Base-by-base conservation (phyloP, 805 yeast species). In the Tetrapisispora pingtungensis region DNA sequence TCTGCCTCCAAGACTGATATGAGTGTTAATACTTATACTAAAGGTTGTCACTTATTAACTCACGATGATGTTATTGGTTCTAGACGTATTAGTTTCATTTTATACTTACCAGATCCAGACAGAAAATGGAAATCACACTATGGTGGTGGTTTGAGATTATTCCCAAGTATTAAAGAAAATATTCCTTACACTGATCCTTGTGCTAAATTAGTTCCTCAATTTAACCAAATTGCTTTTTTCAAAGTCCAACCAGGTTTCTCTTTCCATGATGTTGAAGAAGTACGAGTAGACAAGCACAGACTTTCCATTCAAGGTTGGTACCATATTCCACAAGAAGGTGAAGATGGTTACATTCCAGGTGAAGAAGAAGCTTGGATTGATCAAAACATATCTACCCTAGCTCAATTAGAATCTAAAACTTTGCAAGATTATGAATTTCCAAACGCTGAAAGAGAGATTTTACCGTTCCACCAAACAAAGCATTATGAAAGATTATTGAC, bases 1-100 rank as follows among this genome's bases (percentile, higher is more conserved):
- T 84, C 95, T 52, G 97, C 96, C n/a, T 55, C 73, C 33, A 86
- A 87, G 61, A 88, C 94, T 32, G 99, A 93, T 60, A 81, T 93
- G 80, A 81, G 94, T 48, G 77, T 93, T 52, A 90, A 93, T 59
- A 81, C 94, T 3, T 93, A 93, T 62, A 81, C 83, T 40, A 84
- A 86, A 55, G 94, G 96, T 1, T 93, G 97, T 58, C 99, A 93
- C 65, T 69, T 93, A 46, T 70, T 93, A 49, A 87, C 95, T 4
- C 99, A 93, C 61, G 99, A 93, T 65, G 99, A 93, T 62, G 98
- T 93, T 28, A 93, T 93, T 59, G 98, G 97, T 1, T 81, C 96
- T 1, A 72, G 99, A 59, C 71, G 97, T 46, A 89, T 93, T 27
- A 84, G 96, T 54, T 93, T 89, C 58, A 94, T 94, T 50, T 69